A percentile compares a stretch with the other conserved stretches of the same genome.
phyloP scores from a whole-genome alignment of 129 eudicot genomes.

The Arctium lappa region DNA sequence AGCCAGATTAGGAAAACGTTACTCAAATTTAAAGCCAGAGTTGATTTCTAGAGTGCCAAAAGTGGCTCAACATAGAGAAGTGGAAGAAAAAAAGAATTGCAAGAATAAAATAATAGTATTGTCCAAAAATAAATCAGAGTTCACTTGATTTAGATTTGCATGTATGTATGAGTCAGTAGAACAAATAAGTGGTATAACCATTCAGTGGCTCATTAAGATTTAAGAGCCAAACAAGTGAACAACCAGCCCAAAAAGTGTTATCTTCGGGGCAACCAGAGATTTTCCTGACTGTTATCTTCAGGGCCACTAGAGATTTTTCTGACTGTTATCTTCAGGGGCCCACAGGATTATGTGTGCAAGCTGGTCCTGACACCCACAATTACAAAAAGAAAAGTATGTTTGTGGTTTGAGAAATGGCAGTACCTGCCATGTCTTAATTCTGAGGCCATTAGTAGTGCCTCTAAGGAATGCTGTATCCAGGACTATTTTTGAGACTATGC shows the following conservation, averaged over 20 bases:
- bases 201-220: neutral
- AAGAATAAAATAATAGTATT: too few relatives aligned
- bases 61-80: too few relatives aligned
- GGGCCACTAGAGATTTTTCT: neutral
- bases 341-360: neutral
- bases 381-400: neutral
- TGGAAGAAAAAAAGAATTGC: too few relatives aligned
- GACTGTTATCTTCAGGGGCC: neutral
- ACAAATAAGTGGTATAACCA: neutral
- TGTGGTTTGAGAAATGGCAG: neutral
- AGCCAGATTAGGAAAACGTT: too few relatives aligned
- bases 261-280: neutral
- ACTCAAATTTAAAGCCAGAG: too few relatives aligned
- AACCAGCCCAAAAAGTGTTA: neutral
- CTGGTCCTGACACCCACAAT: neutral
- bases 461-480: slow-evolving; percentile 67
- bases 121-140: too few relatives aligned
- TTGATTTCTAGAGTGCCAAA: too few relatives aligned
- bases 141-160: too few relatives aligned
- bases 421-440: slow-evolving; percentile 99
- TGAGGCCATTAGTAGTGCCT: slow-evolving; percentile 85
- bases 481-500: slow-evolving; percentile 65
- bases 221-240: neutral
- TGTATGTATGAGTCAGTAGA: too few relatives aligned
- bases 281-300: neutral